These are phyloP conservation scores for Corymbia citriodora DNA, from an alignment of 441 rosid species.

Conservation along the genomic window DNA sequence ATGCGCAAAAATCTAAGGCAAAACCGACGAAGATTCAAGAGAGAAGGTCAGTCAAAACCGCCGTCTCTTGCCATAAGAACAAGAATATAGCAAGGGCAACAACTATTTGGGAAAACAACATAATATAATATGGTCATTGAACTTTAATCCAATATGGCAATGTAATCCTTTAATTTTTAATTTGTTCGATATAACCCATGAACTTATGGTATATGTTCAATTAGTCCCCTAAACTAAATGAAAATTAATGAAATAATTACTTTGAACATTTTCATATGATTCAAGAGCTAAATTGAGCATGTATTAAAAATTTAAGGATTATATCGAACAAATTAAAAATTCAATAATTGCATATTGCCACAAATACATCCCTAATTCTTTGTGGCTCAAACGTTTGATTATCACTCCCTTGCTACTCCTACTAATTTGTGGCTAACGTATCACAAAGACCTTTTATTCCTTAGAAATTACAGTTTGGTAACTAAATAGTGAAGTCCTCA, in stretches of 20 bases:
- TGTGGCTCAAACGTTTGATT: background rate
- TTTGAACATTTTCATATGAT: too few relatives aligned
- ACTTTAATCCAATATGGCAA: too few relatives aligned
- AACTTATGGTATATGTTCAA: too few relatives aligned
- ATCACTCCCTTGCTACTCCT: background rate
- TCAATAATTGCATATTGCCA: too few relatives aligned
- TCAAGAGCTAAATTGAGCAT: too few relatives aligned
- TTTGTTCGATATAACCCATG: fast-evolving
- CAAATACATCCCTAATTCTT: background rate
- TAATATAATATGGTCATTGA: too few relatives aligned
- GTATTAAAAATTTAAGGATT: fast-evolving
- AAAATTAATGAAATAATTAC: too few relatives aligned
- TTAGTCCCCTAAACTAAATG: fast-evolving
- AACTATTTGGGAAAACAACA: too few relatives aligned
- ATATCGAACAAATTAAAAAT: too few relatives aligned
- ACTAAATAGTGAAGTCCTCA: background rate
- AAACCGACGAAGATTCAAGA: background rate
- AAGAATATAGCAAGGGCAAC: background rate
- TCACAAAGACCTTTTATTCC: background rate
- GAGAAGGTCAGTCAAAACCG: too few relatives aligned
- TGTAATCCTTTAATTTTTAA: fast-evolving
- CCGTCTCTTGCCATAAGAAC: background rate
- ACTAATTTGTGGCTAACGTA: too few relatives aligned
- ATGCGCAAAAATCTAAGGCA: background rate
- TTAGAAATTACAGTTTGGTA: too few relatives aligned